phyloP scores from a whole-genome alignment of 345 rosid species.

The Populus euphratica region DNA sequence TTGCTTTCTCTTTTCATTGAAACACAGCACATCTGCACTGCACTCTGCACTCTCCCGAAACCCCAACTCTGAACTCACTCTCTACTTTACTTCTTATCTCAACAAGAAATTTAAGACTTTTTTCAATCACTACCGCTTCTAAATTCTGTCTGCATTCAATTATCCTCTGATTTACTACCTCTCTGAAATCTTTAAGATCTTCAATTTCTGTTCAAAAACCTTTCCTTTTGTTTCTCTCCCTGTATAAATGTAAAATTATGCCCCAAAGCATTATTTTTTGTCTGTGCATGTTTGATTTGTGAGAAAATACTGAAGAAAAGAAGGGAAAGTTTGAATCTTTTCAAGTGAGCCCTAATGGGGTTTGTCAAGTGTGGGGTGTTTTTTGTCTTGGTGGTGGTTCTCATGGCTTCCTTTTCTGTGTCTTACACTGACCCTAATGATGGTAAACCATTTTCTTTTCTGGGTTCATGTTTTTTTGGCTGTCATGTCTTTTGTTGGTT shows the following conservation, averaged over 20 bases:
- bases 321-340: neutral
- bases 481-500: neutral
- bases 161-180: neutral
- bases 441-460: slow-evolving; percentile 37
- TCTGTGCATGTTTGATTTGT: neutral
- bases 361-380: slow-evolving; percentile 28
- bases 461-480: neutral
- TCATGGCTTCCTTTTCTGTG: slow-evolving; percentile 40
- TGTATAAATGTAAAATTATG: neutral
- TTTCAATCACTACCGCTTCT: neutral
- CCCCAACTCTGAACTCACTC: neutral
- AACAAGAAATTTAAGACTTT: neutral
- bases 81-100: neutral
- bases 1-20: neutral
- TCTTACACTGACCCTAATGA: slow-evolving; percentile 59
- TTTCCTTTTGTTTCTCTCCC: neutral
- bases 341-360: slow-evolving; percentile 32
- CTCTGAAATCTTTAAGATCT: neutral
- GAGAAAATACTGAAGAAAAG: neutral
- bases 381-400: slow-evolving; percentile 31
- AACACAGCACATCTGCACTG: neutral
- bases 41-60: too few relatives aligned
- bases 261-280: neutral
- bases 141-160: neutral
- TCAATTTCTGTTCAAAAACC: neutral